Base-by-base conservation (phyloP, 495 filamentous ascomycete genomes). In the Parathielavia hyrcaniae region DNA sequence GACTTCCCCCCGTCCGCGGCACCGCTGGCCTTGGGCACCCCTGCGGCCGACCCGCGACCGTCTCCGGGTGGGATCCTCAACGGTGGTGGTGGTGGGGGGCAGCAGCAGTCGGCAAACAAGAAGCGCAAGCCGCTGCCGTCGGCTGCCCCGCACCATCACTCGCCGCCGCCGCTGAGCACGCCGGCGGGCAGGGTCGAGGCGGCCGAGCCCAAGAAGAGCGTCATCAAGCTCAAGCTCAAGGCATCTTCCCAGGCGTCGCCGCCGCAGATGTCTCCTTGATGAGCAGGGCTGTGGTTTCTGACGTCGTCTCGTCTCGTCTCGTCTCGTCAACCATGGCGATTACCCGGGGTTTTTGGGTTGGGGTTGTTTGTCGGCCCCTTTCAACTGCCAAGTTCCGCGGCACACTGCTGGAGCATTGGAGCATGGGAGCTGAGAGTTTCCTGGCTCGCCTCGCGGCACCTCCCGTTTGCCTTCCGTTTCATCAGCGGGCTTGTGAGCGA, bases 161-260 rank as follows among this genome's bases (percentile, higher is more conserved):
- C 63, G 34, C 50, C 38, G 26, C 55, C 36, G 10, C 32, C 30
- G 38, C 38, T 22, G 35, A 46, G 62, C 34, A 44, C 60, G 9
- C 23, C 67, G 4, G 58, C 53, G 45, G 35, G 1, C 35, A 36
- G 20, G 23, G 50, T 0, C n/a, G 50, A 41, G 34, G 26, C 38
- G 34, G 9, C 61, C 7, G 50, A 53, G 23, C 38, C 34, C 14
- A 52, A 57, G 0, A 55, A 66, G 20, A 72, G 71, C 53, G 30
- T 61, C 36, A 53, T 76, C 41, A 75, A 74, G 55, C 68, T 76
- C 17, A 76, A 75, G 61, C 17, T 76, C 34, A 74, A 71, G 58
- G 45, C 65, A 8, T 36, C 41, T 35, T 60, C 58, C 23, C 43
- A 51, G 19, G 19, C 52, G n/a, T 53, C 59, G 22, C 53, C 53